These are phyloP conservation scores for Acacia crassicarpa DNA, from an alignment of 306 rosid species.

Conservation along the genomic window DNA sequence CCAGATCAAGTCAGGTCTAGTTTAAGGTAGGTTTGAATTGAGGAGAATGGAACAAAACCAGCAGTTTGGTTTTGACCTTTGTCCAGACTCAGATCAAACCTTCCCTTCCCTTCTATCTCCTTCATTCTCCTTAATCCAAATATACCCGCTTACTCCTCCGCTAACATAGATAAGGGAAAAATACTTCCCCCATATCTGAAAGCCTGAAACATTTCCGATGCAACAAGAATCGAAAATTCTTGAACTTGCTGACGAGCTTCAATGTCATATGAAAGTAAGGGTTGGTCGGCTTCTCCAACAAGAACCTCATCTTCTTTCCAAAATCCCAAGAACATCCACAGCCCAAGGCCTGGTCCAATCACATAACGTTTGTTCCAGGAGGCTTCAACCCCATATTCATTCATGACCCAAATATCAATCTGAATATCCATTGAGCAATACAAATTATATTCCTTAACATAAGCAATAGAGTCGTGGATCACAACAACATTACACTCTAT, in stretches of 20 bases:
- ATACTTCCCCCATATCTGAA: slow-evolving; percentile 8
- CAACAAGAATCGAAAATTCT: background rate
- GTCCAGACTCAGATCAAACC: background rate
- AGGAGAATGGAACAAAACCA: background rate
- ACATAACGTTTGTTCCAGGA: background rate
- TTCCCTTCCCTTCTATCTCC: background rate
- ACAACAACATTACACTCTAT: background rate
- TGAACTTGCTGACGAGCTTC: background rate
- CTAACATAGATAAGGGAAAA: background rate
- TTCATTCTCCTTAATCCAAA: background rate
- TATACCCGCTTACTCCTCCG: background rate
- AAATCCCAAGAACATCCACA: background rate
- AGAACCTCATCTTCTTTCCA: background rate
- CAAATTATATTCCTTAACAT: background rate
- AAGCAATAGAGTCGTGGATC: background rate
- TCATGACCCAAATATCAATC: background rate
- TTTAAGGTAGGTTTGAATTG: background rate
- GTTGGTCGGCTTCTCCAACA: background rate
- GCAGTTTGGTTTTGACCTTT: background rate
- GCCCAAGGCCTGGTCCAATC: background rate
- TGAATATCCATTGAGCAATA: too few species aligned
- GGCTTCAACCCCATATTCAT: background rate
- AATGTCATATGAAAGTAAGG: background rate
- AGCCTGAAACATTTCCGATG: background rate
- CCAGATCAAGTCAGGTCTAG: background rate